Evolutionary conservation across 208 protist species (phyloP).

Genomic region (Angomonas desouzai): DNA sequence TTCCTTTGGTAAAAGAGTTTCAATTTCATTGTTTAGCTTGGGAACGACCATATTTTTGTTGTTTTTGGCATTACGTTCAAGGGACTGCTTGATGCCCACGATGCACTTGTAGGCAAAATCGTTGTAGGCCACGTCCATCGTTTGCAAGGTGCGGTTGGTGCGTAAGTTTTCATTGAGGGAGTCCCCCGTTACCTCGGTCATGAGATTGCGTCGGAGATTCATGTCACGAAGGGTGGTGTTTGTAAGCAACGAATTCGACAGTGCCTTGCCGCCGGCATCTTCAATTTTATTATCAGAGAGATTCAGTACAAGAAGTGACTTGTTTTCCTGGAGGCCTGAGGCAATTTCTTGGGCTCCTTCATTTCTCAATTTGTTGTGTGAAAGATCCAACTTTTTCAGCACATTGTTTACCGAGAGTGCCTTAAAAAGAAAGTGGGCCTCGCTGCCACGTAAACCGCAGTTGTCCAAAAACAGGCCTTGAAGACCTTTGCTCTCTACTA

Average conservation of each 20-base stretch:
- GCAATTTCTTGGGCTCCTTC: constrained; percentile 64
- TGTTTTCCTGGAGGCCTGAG: constrained; percentile 67
- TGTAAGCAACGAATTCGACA: constrained; percentile 46
- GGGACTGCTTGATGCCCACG: constrained; percentile 49
- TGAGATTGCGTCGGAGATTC: constrained; percentile 79
- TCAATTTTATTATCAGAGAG: constrained; percentile 74
- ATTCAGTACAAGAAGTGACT: constrained; percentile 55
- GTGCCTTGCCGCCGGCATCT: constrained; percentile 66
- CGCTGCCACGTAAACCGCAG: constrained; percentile 53
- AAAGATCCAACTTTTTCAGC: constrained; percentile 61
- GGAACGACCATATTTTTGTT: constrained; percentile 77
- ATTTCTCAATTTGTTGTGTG: constrained; percentile 85
- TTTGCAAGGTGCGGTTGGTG: constrained; percentile 60
- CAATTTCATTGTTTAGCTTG: constrained; percentile 74
- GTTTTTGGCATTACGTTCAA: constrained; percentile 56
- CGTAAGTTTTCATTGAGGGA: constrained; percentile 62
- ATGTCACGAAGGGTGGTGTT: constrained; percentile 73
- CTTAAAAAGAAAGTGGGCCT: constrained; percentile 49
- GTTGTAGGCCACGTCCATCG: constrained; percentile 89
- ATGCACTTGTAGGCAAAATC: constrained; percentile 90
- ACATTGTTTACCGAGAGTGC: constrained; percentile 47
- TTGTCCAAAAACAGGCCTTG: constrained; percentile 38
- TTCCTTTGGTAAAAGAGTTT: constrained; percentile 68
- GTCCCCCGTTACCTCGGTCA: constrained; percentile 67
- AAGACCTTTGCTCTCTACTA: constrained; percentile 72